Base-by-base conservation (phyloP, 768 basidiomycete species). In the Lactarius psammicola region DNA sequence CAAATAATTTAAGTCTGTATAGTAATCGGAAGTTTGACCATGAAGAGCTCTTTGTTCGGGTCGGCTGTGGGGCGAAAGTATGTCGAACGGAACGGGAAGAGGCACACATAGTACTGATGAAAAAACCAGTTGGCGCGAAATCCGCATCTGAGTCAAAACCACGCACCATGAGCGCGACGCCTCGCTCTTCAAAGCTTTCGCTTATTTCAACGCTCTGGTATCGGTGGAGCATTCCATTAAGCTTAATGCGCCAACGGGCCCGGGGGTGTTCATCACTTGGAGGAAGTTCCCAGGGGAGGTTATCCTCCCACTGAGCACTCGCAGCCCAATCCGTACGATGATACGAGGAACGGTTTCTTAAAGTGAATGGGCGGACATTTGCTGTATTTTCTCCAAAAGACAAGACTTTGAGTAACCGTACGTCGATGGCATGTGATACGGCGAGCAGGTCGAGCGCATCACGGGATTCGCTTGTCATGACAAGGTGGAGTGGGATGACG, bases 331-430 rank as follows among this genome's bases (percentile, higher is more conserved):
- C 42, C 15, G n/a, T 34, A 30, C 56, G 40, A 46, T 64, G 26
- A 44, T 49, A 62, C 18, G 55, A 20, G 20, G 1, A 38, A 17
- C 33, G 55, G 28, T 58, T 28, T 46, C 2, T 31, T 23, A 68
- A 46, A 10, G 44, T 26, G 8, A 66, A 33, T 1, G 56, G 63
- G 23, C 23, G 18, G 18, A 62, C 18, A 18, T 26, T 17, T 11
- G 46, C 10, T 23, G 59, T 63, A 9, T 60, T 28, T 10, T 68
- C 23, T 53, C 68, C 68, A 34, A 69, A 68, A 2, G 51, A 60
- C 18, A 69, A 23, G 18, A 57, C 56, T 36, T 62, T 68, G 15
- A 61, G 30, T 18, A 69, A 34, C n/a, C 57, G 66, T 17, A 68
- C 66, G 6, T 68, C 53, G 26, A 68, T 64, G 13, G 34, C 56